Evolutionary conservation across 805 yeast species (phyloP).

Genomic region (Barnettozyma californica): DNA sequence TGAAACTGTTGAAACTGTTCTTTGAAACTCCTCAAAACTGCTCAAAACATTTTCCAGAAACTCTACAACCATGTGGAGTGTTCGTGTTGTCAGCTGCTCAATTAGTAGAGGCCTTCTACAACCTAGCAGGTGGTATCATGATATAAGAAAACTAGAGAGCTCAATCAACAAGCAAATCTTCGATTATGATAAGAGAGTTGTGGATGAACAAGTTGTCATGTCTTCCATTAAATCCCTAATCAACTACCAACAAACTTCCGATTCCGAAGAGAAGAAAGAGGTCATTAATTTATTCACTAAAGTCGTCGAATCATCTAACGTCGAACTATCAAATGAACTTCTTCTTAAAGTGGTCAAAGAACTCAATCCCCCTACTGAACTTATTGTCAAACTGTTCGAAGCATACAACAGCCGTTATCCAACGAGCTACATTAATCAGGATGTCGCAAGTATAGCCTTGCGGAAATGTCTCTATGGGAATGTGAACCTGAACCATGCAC

Average conservation of each 20-base stretch:
- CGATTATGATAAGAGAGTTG: neutral
- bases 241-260: neutral
- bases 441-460: conserved; percentile 56
- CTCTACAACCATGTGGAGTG: neutral
- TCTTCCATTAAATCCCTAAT: conserved; percentile 2
- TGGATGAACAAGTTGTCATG: conserved; percentile 1
- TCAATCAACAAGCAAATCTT: conserved; percentile 2
- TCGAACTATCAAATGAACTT: conserved; percentile 5
- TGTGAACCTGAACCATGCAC: conserved; percentile 52
- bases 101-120: neutral
- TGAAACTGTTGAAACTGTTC: no score
- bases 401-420: conserved; percentile 8
- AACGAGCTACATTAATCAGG: conserved; percentile 27
- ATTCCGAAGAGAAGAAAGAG: neutral
- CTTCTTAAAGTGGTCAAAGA: conserved; percentile 1
- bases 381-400: conserved; percentile 3
- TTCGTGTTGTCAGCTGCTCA: neutral
- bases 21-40: no score
- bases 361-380: conserved; percentile 3
- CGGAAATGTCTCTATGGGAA: conserved; percentile 51
- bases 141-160: neutral
- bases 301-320: conserved; percentile 5
- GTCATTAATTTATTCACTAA: neutral
- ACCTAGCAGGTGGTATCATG: conserved; percentile 5
- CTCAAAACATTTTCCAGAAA: neutral